Percentiles rank a stretch among this genome's conserved stretches.
Conservation (phyloP, 148 eudicot species). For the Rhododendron griersonianum region DNA sequence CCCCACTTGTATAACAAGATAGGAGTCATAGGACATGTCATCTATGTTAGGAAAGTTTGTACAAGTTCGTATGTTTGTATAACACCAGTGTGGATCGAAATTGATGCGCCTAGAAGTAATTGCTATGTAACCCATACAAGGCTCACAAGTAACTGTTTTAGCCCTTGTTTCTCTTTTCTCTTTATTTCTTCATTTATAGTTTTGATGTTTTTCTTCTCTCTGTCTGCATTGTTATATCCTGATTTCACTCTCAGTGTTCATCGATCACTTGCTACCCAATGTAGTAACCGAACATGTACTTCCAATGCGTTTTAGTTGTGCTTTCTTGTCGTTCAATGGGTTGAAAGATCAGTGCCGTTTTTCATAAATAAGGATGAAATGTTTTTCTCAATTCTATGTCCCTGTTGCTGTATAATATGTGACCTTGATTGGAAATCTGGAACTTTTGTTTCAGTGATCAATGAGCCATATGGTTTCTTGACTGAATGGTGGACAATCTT, state of each 20-base stretch:
- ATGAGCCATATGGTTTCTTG: slow-evolving; percentile 4
- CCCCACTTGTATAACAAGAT: background rate
- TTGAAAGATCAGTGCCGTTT: background rate
- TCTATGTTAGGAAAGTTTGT: background rate
- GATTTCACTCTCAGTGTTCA: background rate
- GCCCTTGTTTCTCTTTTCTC: background rate
- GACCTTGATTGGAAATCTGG: background rate
- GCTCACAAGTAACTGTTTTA: background rate
- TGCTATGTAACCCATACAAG: background rate
- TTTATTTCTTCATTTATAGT: background rate
- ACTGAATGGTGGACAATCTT: slow-evolving; percentile 1
- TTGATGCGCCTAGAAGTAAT: background rate
- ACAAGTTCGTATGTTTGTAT: background rate
- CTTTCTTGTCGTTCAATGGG: background rate
- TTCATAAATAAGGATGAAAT: background rate
- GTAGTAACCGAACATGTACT: background rate
- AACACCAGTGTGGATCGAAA: background rate
- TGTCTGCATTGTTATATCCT: background rate
- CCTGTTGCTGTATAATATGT: background rate
- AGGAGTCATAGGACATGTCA: background rate
- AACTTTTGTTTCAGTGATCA: background rate
- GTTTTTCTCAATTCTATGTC: background rate
- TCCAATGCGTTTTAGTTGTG: background rate
- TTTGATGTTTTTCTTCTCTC: background rate
- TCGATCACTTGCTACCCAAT: background rate